phyloP scores from a whole-genome alignment of 2,329 filamentous ascomycete species.

The Chaetomiaceae sp. region DNA sequence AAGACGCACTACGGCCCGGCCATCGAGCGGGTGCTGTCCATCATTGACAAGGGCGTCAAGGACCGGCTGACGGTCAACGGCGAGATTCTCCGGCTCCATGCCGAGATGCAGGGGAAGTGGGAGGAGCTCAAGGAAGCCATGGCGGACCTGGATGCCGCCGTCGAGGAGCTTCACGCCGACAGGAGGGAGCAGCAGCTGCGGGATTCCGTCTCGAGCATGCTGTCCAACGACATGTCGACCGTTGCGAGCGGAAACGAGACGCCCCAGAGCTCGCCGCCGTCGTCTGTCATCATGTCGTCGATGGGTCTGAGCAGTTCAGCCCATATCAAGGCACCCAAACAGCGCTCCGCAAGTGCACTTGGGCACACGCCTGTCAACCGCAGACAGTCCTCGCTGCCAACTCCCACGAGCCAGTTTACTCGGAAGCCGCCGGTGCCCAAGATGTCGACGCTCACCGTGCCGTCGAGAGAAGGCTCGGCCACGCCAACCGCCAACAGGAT shows the following conservation, averaged over 20 bases:
- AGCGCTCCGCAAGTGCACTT: conserved; percentile 45
- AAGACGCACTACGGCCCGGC: conserved; percentile 90
- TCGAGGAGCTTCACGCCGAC: conserved; percentile 68
- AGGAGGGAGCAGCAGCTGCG: conserved; percentile 69
- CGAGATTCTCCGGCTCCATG: conserved; percentile 81
- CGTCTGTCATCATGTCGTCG: conserved; percentile 57
- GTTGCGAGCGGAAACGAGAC: conserved; percentile 66
- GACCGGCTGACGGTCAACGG: conserved; percentile 96
- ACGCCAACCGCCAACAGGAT: conserved; percentile 45
- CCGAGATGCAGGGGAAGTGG: conserved; percentile 82
- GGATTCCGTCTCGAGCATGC: conserved; percentile 88
- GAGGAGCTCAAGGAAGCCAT: conserved; percentile 71
- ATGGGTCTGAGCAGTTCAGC: conserved; percentile 39
- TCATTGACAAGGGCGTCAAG: conserved; percentile 93
- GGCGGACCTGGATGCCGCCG: conserved; percentile 65
- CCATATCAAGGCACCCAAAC: conserved; percentile 37
- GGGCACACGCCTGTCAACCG: conserved; percentile 43
- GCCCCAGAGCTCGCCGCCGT: conserved; percentile 62
- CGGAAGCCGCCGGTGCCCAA: conserved; percentile 42
- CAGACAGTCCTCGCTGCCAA: conserved; percentile 46
- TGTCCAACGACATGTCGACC: conserved; percentile 72
- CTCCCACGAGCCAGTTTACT: conserved; percentile 37
- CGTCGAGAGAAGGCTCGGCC: conserved; percentile 41
- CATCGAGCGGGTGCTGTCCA: conserved; percentile 82
- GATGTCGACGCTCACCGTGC: conserved; percentile 42